phyloP scores from a whole-genome alignment of 345 rosid genomes.

The Salix arbutifolia region DNA sequence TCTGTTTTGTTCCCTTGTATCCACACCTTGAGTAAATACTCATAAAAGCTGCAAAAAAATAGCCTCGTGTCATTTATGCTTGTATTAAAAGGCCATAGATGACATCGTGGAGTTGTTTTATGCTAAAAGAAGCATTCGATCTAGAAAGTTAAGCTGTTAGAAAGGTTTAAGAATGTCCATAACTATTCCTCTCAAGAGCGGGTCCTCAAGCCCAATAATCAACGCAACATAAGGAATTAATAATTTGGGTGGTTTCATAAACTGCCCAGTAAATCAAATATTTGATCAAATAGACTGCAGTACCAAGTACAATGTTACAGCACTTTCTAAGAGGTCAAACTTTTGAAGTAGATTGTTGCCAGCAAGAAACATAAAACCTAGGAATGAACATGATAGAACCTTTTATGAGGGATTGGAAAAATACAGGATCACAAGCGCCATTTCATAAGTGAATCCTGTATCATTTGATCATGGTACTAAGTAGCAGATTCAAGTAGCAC shows the following conservation, averaged over 20 bases:
- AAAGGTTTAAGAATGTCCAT: not conserved
- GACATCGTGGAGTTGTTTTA: not conserved
- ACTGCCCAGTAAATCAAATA: not conserved
- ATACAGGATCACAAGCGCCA: not conserved
- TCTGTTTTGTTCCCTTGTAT: constrained; percentile 87
- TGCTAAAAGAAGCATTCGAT: not conserved
- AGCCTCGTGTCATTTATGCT: not conserved
- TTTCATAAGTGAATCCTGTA: not conserved
- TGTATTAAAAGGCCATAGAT: too few species aligned
- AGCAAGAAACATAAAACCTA: too few species aligned
- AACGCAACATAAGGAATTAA: not conserved
- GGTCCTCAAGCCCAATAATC: not conserved
- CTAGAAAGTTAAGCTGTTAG: not conserved
- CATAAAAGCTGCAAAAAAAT: constrained; percentile 69
- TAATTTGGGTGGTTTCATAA: not conserved
- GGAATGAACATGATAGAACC: too few species aligned
- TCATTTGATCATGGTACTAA: not conserved
- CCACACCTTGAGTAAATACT: constrained; percentile 97
- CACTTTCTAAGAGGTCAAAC: not conserved
- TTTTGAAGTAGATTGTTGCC: not conserved
- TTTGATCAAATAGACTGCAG: not conserved
- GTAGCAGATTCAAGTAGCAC: not conserved
- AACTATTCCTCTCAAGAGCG: too few species aligned
- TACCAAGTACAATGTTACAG: not conserved
- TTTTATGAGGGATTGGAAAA: too few species aligned